Percentiles rank a stretch among this genome's conserved stretches.
These are phyloP conservation scores for Tylopilus plumbeoviolaceoides DNA, from an alignment of 768 basidiomycete species.

Conservation along the genomic window DNA sequence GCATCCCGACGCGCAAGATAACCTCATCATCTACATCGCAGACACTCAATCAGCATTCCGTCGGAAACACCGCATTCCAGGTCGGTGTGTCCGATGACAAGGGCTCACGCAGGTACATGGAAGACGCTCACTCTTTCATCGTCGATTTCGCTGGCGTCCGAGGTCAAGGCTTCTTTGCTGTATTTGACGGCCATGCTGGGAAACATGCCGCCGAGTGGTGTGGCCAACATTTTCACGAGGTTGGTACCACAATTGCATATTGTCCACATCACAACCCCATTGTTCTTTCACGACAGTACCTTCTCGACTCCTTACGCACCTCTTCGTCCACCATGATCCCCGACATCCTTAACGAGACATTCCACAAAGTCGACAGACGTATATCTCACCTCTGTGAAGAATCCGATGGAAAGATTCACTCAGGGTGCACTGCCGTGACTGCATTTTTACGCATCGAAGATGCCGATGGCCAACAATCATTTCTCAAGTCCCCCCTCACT, in stretches of 20 bases:
- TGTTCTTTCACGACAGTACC: constrained; percentile 37
- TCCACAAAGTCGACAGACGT: constrained; percentile 84
- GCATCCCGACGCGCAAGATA: not conserved
- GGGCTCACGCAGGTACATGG: constrained; percentile 90
- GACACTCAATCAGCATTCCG: constrained; percentile 59
- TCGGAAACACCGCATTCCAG: constrained; percentile 59
- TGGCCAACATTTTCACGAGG: constrained; percentile 93
- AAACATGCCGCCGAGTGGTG: constrained; percentile 99
- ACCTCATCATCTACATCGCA: constrained; percentile 3
- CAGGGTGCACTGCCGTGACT: constrained; percentile 95
- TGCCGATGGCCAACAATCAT: constrained; percentile 65
- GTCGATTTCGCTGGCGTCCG: constrained; percentile 88
- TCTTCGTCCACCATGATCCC: constrained; percentile 62
- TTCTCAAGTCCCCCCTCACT: constrained; percentile 38
- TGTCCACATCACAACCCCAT: constrained; percentile 1
- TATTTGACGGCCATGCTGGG: constrained; percentile 98
- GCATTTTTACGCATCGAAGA: constrained; percentile 94
- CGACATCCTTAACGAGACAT: constrained; percentile 88
- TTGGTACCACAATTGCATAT: constrained; percentile 23
- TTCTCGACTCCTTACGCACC: constrained; percentile 67
- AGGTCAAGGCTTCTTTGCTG: constrained; percentile 97
- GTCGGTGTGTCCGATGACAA: constrained; percentile 77
- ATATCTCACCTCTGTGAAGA: constrained; percentile 83
- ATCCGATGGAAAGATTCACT: constrained; percentile 89
- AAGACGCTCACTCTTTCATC: constrained; percentile 95